Base-by-base conservation (phyloP, 2,329 filamentous ascomycete genomes). In the Alternaria brassicae region DNA sequence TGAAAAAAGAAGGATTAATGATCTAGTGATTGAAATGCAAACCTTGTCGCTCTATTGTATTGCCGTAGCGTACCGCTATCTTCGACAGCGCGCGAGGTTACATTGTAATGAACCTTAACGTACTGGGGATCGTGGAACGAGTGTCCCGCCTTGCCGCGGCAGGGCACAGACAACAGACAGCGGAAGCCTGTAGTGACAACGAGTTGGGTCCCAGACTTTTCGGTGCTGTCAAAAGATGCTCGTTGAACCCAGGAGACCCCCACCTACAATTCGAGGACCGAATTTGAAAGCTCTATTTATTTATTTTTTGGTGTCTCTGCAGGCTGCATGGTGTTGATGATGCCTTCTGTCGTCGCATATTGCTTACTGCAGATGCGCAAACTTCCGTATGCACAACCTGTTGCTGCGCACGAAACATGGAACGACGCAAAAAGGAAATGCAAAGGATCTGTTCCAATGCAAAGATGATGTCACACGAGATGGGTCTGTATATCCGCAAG, bases 301-400 rank as follows among this genome's bases (percentile, higher is more conserved):
- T n/a, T n/a, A n/a, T n/a, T 13, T 47, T 47, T 34, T 47, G 28
- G 44, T 48, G 23, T 32, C 44, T 6, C 15, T 17, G 44, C 44
- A 48, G 28, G 28, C 32, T 34, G 30, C 30, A 48, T 48, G 44
- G 15, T 32, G 19, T 36, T 36, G 44, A 48, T 19, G 42, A 36
- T 48, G 30, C 44, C 13, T 10, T 34, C 44, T 36, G 44, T 34
- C 28, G 27, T 23, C 28, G 44, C 44, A 23, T 32, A 6, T 48
- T 48, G 44, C 44, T 34, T 36, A 48, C 44, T 8, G 44, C 44
- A 32, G 44, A 48, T 48, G 28, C 44, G 44, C 44, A 48, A 48
- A 48, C 30, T 36, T 48, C 44, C 44, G 44, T 36, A 36, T 25
- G 44, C 21, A 48, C 44, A 15, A 12, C 28, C 30, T 9, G 25